Evolutionary conservation across 2,329 filamentous ascomycete species (phyloP).

Genomic region (Immersiporthe knoxdaviesiana): DNA sequence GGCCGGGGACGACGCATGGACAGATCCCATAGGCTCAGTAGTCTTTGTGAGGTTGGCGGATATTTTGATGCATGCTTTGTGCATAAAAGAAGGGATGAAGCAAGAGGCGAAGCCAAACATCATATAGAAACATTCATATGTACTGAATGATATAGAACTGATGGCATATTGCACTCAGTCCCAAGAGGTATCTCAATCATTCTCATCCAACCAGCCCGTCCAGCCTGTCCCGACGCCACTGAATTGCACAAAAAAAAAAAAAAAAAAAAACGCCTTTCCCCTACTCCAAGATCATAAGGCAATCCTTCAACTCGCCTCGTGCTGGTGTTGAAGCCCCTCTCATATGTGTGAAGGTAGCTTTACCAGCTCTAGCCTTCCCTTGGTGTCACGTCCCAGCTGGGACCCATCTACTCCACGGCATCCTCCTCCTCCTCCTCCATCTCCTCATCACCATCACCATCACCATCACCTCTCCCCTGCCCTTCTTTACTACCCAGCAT

Average conservation of each 20-base stretch:
- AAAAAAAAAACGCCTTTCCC: background rate
- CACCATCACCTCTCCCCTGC: constrained; percentile 36
- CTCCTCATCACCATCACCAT: constrained; percentile 28
- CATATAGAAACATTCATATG: background rate
- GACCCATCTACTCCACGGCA: background rate
- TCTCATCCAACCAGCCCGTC: background rate
- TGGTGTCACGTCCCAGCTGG: background rate
- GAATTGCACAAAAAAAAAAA: background rate
- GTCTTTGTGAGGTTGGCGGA: background rate
- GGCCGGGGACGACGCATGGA: background rate
- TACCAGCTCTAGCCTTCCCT: background rate
- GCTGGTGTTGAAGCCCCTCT: background rate
- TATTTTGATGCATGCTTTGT: background rate
- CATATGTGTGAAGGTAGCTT: background rate
- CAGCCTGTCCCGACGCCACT: background rate
- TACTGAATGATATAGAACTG: background rate
- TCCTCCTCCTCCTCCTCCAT: constrained; percentile 8
- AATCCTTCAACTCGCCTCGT: background rate
- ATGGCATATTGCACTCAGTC: background rate
- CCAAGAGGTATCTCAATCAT: background rate
- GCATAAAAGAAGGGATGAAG: background rate
- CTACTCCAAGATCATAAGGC: background rate
- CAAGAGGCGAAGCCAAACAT: background rate
- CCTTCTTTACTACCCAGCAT: constrained; percentile 43
- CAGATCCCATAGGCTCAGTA: background rate